Percentiles rank a stretch among this genome's conserved stretches.
Conservation (phyloP, 805 yeast species). For the Myxozyma vanderwaltii region DNA sequence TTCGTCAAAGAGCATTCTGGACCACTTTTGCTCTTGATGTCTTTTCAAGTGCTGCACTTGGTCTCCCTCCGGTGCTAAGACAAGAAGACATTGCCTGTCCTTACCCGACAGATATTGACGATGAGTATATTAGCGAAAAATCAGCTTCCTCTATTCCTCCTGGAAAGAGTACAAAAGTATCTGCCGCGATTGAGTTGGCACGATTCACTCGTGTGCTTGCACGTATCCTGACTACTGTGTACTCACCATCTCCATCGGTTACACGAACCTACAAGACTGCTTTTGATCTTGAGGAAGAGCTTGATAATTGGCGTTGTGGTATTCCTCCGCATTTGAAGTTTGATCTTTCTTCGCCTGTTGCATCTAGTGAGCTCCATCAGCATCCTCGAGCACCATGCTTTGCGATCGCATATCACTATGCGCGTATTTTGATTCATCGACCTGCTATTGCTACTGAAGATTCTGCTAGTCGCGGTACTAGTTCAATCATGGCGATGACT, state of each 20-base stretch:
- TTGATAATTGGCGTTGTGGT: constrained; percentile 78
- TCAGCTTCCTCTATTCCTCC: constrained; percentile 27
- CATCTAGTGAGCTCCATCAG: constrained; percentile 24
- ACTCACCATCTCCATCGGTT: constrained; percentile 22
- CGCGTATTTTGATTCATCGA: constrained; percentile 63
- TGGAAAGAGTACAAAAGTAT: constrained; percentile 37
- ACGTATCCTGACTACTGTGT: constrained; percentile 61
- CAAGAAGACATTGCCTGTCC: constrained; percentile 88
- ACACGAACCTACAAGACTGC: constrained; percentile 32
- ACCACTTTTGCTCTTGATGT: constrained; percentile 75
- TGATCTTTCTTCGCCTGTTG: constrained; percentile 48
- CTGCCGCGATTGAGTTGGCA: constrained; percentile 30
- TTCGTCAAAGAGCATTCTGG: constrained; percentile 83
- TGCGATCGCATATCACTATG: constrained; percentile 60
- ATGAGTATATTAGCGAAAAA: constrained; percentile 33
- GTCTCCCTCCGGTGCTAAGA: constrained; percentile 77
- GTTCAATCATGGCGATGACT: constrained; percentile 41
- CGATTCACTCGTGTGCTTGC: constrained; percentile 54
- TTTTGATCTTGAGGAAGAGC: constrained; percentile 56
- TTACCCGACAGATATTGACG: constrained; percentile 52
- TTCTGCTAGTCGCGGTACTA: constrained; percentile 32
- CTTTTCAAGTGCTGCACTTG: constrained; percentile 72
- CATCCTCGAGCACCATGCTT: constrained; percentile 46
- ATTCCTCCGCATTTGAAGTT: constrained; percentile 64
- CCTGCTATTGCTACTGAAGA: constrained; percentile 47